These are phyloP conservation scores for Mycena rosella DNA, from an alignment of 768 basidiomycete genomes.

Conservation along the genomic window DNA sequence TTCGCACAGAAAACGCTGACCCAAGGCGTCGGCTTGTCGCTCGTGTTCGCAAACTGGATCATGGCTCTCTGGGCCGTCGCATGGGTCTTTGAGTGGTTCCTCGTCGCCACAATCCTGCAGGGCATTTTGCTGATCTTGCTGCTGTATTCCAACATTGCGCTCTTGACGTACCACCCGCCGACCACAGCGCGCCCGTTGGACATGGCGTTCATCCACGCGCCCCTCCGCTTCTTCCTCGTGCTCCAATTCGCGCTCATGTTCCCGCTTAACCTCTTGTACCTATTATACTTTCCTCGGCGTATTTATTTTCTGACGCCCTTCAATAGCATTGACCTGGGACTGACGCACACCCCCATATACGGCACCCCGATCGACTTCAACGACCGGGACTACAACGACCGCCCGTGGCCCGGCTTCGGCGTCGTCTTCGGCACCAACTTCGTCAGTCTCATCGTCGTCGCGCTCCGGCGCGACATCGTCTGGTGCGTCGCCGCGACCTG, in stretches of 20 bases:
- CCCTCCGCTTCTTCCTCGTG: conserved; percentile 77
- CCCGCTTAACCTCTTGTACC: conserved; percentile 70
- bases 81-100: conserved; percentile 83
- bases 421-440: conserved; percentile 76
- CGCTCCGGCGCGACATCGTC: conserved; percentile 74
- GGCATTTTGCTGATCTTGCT: conserved; percentile 78
- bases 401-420: conserved; percentile 81
- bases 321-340: conserved; percentile 76
- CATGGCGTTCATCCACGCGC: conserved; percentile 88
- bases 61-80: conserved; percentile 86
- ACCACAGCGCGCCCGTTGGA: conserved; percentile 75
- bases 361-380: conserved; percentile 66
- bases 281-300: neutral
- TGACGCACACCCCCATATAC: conserved; percentile 63
- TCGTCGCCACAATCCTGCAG: conserved; percentile 80
- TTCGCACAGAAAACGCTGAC: conserved; percentile 67
- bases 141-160: conserved; percentile 82
- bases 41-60: conserved; percentile 84
- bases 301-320: neutral
- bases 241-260: conserved; percentile 71
- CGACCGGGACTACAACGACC: conserved; percentile 68
- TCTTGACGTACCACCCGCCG: conserved; percentile 80
- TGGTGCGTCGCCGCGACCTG: conserved; percentile 83
- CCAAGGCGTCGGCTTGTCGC: conserved; percentile 83
- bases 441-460: conserved; percentile 66